Base-by-base conservation (phyloP, 208 protist species). In the Leishmania gerbilli region DNA sequence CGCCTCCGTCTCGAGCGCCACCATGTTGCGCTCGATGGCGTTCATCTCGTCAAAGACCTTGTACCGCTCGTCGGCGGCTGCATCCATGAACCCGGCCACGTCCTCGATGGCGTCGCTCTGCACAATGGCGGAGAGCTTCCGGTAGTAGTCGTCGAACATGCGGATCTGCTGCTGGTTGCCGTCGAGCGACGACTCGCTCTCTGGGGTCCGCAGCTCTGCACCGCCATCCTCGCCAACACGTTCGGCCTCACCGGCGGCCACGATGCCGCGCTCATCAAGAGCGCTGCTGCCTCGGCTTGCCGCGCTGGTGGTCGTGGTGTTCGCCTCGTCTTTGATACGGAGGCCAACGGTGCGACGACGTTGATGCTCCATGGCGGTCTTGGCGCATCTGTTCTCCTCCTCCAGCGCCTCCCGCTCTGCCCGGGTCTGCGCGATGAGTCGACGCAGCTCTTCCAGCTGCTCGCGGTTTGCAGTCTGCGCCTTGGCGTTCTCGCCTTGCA, bases 41-140 rank as follows among this genome's bases (percentile, higher is more conserved):
- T 93, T 87, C 37, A 95, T 74, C 65, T 91, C 89, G 0, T 83
- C 80, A 79, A 92, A 96, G 37, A 80, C 84, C 58, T 84, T 77
- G 79, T 95, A 95, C 19, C 89, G 91, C 67, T 87, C 82, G 21
- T 93, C 90, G 1, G 84, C 77, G 0, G 84, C 83, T 1, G 71
- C 65, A n/a, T 91, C 85, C n/a, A 92, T 79, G 72, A 90, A 95
- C n/a, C 79, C 60, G 17, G 90, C 84, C 19, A 96, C 88, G 17
- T 92, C 87, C 27, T 82, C 69, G 19, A 94, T 83, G 45, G 64
- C 81, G 42, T 91, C 85, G 65, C 87, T 86, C 56, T 88, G 91
- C 8, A 86, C 89, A 65, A 96, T 85, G n/a, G 87, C 79, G 2
- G 84, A 67, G 45, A 96, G 85, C 27, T 62, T 75, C 45, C 81